These are phyloP conservation scores for Aaosphaeria pasadenensis DNA, from an alignment of 2,329 filamentous ascomycete species.

Conservation along the genomic window DNA sequence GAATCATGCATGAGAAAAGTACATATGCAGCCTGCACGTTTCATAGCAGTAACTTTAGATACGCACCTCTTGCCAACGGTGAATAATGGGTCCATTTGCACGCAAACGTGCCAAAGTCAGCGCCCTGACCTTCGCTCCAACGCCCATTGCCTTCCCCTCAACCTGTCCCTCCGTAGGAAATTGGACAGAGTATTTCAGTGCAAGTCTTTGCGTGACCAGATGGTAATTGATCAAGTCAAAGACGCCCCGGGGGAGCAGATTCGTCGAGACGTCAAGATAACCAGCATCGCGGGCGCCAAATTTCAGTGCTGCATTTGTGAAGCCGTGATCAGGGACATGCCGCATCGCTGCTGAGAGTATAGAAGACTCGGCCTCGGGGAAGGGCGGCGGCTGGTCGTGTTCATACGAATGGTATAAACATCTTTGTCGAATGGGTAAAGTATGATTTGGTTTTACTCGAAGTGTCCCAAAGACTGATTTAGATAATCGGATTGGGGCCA, in stretches of 20 bases:
- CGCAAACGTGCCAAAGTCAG: conserved; percentile 75
- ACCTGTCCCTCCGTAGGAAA: conserved; percentile 36
- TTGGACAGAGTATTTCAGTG: conserved; percentile 51
- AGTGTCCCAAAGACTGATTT: conserved; percentile 20
- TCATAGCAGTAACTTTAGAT: too few relatives aligned
- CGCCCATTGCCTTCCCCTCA: conserved; percentile 37
- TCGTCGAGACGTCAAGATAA: conserved; percentile 81
- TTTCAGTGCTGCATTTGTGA: conserved; percentile 69
- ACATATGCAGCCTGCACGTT: not conserved
- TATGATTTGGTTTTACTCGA: conserved; percentile 17
- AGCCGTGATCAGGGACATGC: conserved; percentile 79
- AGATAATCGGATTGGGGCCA: conserved; percentile 26
- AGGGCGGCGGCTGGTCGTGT: conserved; percentile 52
- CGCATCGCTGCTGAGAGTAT: conserved; percentile 79
- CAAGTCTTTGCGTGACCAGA: conserved; percentile 64
- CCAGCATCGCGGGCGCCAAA: conserved; percentile 80
- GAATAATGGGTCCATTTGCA: conserved; percentile 69
- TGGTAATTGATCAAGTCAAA: conserved; percentile 83
- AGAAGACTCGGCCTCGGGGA: conserved; percentile 65
- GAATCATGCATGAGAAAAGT: not conserved
- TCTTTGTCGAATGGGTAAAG: conserved; percentile 11
- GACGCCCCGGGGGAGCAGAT: conserved; percentile 73
- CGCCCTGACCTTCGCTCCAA: conserved; percentile 64
- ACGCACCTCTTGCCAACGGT: conserved; percentile 81
- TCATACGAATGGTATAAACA: conserved; percentile 36